Evolutionary conservation across 345 rosid species (phyloP), one percentile per base, ranked within the genome.

Genomic region (Aurinia saxatilis): DNA sequence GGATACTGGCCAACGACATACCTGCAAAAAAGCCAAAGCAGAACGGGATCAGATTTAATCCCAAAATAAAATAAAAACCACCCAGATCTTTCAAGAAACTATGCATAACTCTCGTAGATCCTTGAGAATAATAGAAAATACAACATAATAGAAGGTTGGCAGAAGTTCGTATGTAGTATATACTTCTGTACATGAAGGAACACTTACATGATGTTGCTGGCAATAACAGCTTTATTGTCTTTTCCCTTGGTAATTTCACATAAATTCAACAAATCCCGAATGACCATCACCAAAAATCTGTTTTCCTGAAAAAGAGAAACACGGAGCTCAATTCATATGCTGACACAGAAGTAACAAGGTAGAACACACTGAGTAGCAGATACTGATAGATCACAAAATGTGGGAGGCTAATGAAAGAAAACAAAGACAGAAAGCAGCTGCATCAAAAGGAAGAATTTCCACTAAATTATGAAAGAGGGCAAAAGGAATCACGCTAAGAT

Each of bases 1-100:
- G 99, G 99, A 71, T 90, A 95, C 75, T 95, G 99, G 15, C 99
- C 99, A 60, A 95, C 99, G 40, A 95, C 99, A 78, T 95, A 95
- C 99, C 99, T 95, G 79, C 60, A 57, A 65, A 57, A 69, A 3
- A 72, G 69, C 36, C 35, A 76, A 41, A 59, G 60, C 35, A 63
- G 31, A 54, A 30, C 31, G 40, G 23, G 38, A 52, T 45, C 31
- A 30, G 8, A 34, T 14, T 46, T 40, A 31, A 40, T 7, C 4
- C 27, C 30, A 10, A 33, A 44, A 40, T 5, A n/a, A 18, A 46
- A 11, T n/a, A 39, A 6, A 48, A 36, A 15, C 15, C n/a, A n/a
- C 13, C 21, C 46, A 10, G 23, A 44, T 33, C 8, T 23, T 55
- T 41, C 41, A 27, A 35, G 55, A 38, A 12, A 60, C 23, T 35